Percentiles rank a stretch among this genome's conserved stretches.
These are phyloP conservation scores for Megacollybia marginata DNA, from an alignment of 768 basidiomycete species.

Conservation along the genomic window DNA sequence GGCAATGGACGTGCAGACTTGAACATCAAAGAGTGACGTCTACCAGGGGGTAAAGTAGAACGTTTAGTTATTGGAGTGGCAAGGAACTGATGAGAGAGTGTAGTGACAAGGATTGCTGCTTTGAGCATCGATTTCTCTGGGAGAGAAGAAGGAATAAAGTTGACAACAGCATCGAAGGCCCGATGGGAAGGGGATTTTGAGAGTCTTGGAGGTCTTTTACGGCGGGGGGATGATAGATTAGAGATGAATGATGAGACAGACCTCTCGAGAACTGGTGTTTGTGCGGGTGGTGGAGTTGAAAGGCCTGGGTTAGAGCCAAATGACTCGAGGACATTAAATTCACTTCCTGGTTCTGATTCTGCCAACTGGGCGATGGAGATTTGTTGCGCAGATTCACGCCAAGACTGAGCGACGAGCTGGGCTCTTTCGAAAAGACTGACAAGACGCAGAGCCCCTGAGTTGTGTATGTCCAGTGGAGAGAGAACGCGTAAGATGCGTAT, in stretches of 20 bases:
- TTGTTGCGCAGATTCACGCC: conserved; percentile 10
- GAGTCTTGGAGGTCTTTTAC: background rate
- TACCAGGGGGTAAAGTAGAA: too few relatives aligned
- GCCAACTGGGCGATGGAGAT: conserved; percentile 21
- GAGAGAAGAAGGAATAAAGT: conserved; percentile 30
- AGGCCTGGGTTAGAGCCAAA: background rate
- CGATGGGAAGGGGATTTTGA: conserved; percentile 4
- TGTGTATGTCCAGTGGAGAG: background rate
- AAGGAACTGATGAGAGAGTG: conserved; percentile 30
- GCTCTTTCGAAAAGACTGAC: conserved; percentile 34
- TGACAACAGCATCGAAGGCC: conserved; percentile 35
- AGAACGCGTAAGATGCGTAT: background rate
- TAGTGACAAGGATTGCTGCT: conserved; percentile 36
- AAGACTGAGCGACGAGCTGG: conserved; percentile 25
- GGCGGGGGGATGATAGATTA: background rate
- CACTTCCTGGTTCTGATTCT: conserved; percentile 23
- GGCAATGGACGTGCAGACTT: too few relatives aligned
- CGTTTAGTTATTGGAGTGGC: conserved; percentile 1
- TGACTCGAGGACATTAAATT: conserved; percentile 22
- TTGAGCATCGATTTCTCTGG: conserved; percentile 37
- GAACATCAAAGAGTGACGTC: too few relatives aligned
- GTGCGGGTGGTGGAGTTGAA: too few relatives aligned
- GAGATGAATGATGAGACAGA: too few relatives aligned
- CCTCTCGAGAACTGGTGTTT: background rate
- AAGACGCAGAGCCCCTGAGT: conserved; percentile 19